Percentiles rank a stretch among this genome's conserved stretches.
These are phyloP conservation scores for Phialophora macrospora DNA, from an alignment of 2,329 filamentous ascomycete genomes.

Conservation along the genomic window DNA sequence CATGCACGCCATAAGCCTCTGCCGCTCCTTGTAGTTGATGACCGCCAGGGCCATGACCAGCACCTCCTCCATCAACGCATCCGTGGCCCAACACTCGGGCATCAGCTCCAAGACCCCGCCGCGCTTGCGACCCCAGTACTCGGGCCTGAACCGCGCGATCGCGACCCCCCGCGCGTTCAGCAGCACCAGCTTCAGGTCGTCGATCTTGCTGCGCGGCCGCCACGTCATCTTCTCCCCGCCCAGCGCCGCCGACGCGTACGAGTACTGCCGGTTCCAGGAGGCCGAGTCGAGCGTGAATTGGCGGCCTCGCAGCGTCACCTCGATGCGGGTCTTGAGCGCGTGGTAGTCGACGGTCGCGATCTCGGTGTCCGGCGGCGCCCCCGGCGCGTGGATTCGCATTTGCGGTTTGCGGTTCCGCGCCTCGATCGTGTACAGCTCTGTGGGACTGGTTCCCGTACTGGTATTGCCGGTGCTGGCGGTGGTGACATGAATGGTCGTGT, in stretches of 20 bases:
- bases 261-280: background rate
- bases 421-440: conserved; percentile 6
- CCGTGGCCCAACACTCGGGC: conserved; percentile 7
- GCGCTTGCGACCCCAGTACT: conserved; percentile 14
- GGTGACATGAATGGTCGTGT: conserved; percentile 7
- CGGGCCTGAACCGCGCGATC: conserved; percentile 20
- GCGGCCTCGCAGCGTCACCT: conserved; percentile 1
- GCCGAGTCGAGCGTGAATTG: conserved; percentile 5
- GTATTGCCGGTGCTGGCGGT: background rate
- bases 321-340: conserved; percentile 1
- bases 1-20: background rate
- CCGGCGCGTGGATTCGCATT: conserved; percentile 5
- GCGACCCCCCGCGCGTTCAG: conserved; percentile 8
- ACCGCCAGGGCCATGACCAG: conserved; percentile 10
- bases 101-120: conserved; percentile 19
- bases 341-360: conserved; percentile 13
- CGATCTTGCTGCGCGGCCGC: conserved; percentile 15
- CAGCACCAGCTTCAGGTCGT: conserved; percentile 20
- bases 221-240: conserved; percentile 15
- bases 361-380: background rate
- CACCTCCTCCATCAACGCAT: conserved; percentile 5
- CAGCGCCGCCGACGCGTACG: conserved; percentile 14
- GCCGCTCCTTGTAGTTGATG: conserved; percentile 9
- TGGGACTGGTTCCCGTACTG: background rate
- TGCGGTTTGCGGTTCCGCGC: conserved; percentile 11